Conservation (phyloP, 768 basidiomycete species). For the Naganishia vishniacii region DNA sequence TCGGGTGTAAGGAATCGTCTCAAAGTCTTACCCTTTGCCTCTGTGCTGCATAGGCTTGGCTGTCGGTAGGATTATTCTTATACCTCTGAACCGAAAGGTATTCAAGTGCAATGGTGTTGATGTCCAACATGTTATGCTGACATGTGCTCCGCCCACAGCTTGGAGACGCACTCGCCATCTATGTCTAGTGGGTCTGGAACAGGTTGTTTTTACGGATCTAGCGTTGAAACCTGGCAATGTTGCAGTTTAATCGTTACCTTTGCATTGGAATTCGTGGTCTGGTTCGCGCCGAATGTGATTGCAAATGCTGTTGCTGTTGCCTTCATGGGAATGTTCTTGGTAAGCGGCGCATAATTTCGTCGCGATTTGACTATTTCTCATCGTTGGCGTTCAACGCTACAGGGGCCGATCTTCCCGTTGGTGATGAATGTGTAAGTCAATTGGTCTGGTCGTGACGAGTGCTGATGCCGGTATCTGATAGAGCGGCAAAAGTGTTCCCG, state of each 20-base stretch:
- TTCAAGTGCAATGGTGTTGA: slow-evolving; percentile 30
- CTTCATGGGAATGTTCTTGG: slow-evolving; percentile 24
- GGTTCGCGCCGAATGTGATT: slow-evolving; percentile 19
- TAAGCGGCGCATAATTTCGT: background rate
- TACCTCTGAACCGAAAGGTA: slow-evolving; percentile 51
- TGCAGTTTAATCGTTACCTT: slow-evolving; percentile 1
- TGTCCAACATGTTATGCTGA: background rate
- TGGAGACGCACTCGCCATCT: slow-evolving; percentile 47
- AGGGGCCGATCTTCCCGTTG: slow-evolving; percentile 21
- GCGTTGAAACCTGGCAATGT: background rate
- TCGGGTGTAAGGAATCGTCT: too few species aligned
- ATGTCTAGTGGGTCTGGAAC: slow-evolving; percentile 44
- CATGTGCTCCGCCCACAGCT: slow-evolving; percentile 33
- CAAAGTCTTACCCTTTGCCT: too few species aligned
- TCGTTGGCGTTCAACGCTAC: background rate
- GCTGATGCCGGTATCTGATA: background rate
- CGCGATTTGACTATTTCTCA: background rate
- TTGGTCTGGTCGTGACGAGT: background rate
- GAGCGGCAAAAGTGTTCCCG: slow-evolving; percentile 10
- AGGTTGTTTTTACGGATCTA: too few species aligned
- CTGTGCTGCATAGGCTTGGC: slow-evolving; percentile 50
- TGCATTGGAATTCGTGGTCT: slow-evolving; percentile 18
- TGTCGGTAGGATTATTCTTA: slow-evolving; percentile 55
- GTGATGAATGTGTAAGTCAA: slow-evolving; percentile 9
- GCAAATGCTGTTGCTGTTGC: slow-evolving; percentile 17